These are phyloP conservation scores for Calamus simplicifolius DNA, from an alignment of 176 grass and related monocot genomes.

Conservation along the genomic window DNA sequence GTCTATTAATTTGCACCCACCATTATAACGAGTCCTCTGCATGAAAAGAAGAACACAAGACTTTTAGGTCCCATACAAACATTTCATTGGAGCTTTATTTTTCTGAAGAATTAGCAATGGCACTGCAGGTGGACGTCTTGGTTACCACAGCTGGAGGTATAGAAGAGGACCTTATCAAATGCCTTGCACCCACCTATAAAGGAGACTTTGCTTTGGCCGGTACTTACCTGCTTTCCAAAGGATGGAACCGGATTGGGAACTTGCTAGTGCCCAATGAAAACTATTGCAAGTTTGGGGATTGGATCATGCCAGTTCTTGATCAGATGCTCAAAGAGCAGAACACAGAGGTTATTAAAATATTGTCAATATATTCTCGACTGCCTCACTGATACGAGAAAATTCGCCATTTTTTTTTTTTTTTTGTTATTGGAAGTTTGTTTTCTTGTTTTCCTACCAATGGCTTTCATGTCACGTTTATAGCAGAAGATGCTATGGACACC, in stretches of 20 bases:
- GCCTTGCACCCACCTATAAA: slow-evolving; percentile 70
- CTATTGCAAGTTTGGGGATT: slow-evolving; percentile 98
- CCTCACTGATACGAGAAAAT: not conserved
- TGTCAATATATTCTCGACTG: not conserved
- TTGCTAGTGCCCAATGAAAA: slow-evolving; percentile 93
- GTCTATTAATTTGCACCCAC: too few relatives aligned
- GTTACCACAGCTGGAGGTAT: slow-evolving; percentile 91
- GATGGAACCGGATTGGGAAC: slow-evolving; percentile 87
- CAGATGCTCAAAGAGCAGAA: slow-evolving; percentile 82
- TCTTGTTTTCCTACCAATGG: not conserved
- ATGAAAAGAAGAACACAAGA: too few relatives aligned
- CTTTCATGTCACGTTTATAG: not conserved
- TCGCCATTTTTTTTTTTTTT: too few relatives aligned
- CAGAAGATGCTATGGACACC: slow-evolving; percentile 84
- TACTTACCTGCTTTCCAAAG: slow-evolving; percentile 63
- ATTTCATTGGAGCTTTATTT: too few relatives aligned
- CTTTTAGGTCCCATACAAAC: too few relatives aligned
- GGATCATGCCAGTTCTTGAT: slow-evolving; percentile 89
- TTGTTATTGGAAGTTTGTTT: not conserved
- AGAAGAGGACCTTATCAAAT: slow-evolving; percentile 98
- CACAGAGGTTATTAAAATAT: slow-evolving; percentile 30
- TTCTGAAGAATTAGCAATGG: too few relatives aligned
- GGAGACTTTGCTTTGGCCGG: slow-evolving; percentile 88
- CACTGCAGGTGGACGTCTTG: slow-evolving; percentile 75
- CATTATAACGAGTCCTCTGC: too few relatives aligned